These are phyloP conservation scores for Orbilia ellipsospora DNA, from an alignment of 2,329 filamentous ascomycete species.

Conservation along the genomic window DNA sequence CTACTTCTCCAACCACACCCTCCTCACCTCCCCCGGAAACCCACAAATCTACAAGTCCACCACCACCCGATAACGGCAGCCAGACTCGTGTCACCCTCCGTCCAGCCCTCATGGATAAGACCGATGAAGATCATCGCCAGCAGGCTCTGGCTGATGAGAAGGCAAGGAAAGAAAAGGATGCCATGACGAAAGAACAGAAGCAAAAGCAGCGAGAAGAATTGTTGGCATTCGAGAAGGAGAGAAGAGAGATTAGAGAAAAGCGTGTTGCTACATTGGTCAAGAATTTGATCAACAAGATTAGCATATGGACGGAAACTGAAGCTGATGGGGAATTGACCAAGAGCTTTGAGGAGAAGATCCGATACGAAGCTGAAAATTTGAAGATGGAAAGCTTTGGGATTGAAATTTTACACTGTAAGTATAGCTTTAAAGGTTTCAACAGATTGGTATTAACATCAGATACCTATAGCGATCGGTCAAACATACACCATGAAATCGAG, in stretches of 20 bases:
- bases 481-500: conserved; percentile 91
- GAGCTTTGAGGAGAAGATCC: conserved; percentile 93
- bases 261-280: conserved; percentile 83
- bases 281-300: conserved; percentile 89
- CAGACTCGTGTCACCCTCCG: conserved; percentile 74
- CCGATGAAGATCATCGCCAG: conserved; percentile 73
- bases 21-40: conserved; percentile 54
- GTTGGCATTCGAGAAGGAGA: conserved; percentile 86
- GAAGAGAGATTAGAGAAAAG: conserved; percentile 84
- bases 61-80: conserved; percentile 59
- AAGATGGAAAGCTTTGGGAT: conserved; percentile 99
- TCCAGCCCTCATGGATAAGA: conserved; percentile 86
- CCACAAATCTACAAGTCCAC: conserved; percentile 37
- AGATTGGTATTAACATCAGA: not conserved
- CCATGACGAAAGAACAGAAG: conserved; percentile 87
- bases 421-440: conserved; percentile 1
- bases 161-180: conserved; percentile 84
- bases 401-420: conserved; percentile 66
- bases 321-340: conserved; percentile 83
- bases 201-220: conserved; percentile 95
- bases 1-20: conserved; percentile 55
- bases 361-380: conserved; percentile 93
- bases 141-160: conserved; percentile 67
- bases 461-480: conserved; percentile 76
- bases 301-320: conserved; percentile 97